Evolutionary conservation across 2,329 filamentous ascomycete species (phyloP).

Genomic region (Colletotrichum sp.): DNA sequence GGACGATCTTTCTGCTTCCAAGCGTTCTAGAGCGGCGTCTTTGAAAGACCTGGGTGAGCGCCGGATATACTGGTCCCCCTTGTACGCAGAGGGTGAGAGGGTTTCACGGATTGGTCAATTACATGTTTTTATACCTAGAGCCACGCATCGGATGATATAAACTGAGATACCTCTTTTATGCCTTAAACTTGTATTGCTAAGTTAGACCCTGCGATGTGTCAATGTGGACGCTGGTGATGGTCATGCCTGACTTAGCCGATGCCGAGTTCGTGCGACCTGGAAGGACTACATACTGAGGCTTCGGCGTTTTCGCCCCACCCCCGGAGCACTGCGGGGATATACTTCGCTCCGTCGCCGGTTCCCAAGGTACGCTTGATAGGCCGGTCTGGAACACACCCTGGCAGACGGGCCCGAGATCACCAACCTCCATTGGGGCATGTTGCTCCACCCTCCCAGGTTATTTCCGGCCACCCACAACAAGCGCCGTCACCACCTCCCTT

Average conservation of each 20-base stretch:
- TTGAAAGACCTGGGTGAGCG: neutral
- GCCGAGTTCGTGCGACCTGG: neutral
- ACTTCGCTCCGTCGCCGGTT: neutral
- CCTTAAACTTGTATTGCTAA: neutral
- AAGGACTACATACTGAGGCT: neutral
- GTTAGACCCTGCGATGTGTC: neutral
- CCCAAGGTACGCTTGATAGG: neutral
- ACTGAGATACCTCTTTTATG: slow-evolving; percentile 21
- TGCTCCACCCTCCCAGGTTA: neutral
- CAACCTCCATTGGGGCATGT: neutral
- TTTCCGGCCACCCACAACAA: neutral
- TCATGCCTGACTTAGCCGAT: neutral
- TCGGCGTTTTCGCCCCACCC: neutral
- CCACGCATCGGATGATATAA: slow-evolving; percentile 15
- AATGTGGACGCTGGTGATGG: neutral
- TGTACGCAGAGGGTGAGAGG: neutral
- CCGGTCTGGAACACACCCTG: neutral
- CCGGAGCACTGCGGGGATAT: neutral
- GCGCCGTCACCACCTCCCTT: neutral
- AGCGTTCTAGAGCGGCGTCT: slow-evolving; percentile 2
- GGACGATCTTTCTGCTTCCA: neutral
- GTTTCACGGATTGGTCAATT: neutral
- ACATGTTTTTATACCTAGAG: slow-evolving; percentile 10
- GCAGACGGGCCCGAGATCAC: neutral
- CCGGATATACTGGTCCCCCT: neutral